Evolutionary conservation across 306 rosid species (phyloP).

Genomic region (Acacia melanoxylon): DNA sequence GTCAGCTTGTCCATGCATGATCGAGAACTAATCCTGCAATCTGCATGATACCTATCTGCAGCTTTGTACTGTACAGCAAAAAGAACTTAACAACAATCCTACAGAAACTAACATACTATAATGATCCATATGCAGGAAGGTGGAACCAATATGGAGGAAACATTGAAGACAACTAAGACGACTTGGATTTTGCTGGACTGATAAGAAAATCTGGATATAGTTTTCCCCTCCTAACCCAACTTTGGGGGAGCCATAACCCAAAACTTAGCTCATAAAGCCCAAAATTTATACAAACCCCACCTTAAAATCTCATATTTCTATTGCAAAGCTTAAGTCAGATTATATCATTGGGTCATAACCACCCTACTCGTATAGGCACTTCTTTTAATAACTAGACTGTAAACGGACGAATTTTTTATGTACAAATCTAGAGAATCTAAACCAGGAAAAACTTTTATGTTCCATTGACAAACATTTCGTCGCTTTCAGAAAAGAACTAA

Average conservation of each 20-base stretch:
- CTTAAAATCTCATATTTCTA: not conserved
- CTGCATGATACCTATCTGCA: not conserved
- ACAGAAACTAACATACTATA: not conserved
- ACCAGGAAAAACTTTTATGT: not conserved
- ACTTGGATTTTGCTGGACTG: not conserved
- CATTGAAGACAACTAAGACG: not conserved
- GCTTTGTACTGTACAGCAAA: not conserved
- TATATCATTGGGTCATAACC: not conserved
- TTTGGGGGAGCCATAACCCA: not conserved
- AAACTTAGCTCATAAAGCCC: not conserved
- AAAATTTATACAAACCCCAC: not conserved
- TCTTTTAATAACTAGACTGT: not conserved
- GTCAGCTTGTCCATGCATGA: constrained; percentile 2
- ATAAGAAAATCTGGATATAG: not conserved
- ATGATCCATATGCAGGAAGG: not conserved
- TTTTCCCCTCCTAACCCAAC: not conserved
- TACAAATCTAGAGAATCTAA: not conserved
- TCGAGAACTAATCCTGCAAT: not conserved
- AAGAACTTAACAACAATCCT: not conserved
- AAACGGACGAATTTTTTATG: not conserved
- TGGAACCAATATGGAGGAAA: not conserved
- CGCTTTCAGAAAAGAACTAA: not conserved
- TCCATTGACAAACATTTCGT: not conserved
- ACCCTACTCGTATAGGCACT: not conserved
- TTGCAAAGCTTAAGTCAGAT: not conserved